These are phyloP conservation scores for Psilocybe cyanescens DNA, from an alignment of 768 basidiomycete species.

Conservation along the genomic window DNA sequence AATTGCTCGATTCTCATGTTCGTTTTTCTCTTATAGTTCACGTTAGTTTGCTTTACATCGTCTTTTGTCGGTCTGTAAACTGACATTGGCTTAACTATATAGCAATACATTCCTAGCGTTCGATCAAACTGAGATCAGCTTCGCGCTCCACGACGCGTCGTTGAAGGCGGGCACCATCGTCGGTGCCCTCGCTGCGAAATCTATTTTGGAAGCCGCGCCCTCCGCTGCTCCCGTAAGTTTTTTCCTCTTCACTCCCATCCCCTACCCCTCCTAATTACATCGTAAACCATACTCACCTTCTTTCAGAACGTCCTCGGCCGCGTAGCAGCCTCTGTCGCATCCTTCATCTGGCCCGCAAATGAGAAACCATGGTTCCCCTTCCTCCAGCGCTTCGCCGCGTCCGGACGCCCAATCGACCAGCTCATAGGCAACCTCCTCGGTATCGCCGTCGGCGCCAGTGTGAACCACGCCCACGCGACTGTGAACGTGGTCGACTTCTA, in stretches of 20 bases:
- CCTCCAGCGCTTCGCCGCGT: constrained; percentile 37
- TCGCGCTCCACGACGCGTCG: constrained; percentile 15
- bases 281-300: not conserved
- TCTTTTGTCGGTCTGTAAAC: no score
- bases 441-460: constrained; percentile 49
- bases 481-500: constrained; percentile 58
- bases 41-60: no score
- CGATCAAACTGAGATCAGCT: constrained; percentile 8
- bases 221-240: constrained; percentile 14
- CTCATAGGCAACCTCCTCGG: constrained; percentile 48
- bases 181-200: constrained; percentile 12
- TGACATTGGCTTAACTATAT: not conserved
- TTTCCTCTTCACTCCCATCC: not conserved
- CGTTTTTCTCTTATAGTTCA: not conserved
- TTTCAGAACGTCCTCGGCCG: constrained; percentile 32
- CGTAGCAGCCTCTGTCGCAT: constrained; percentile 26
- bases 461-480: constrained; percentile 51
- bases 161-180: constrained; percentile 10
- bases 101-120: constrained; percentile 15
- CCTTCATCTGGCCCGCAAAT: constrained; percentile 30
- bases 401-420: constrained; percentile 42
- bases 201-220: constrained; percentile 12
- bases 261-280: no score
- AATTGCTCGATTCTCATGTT: no score
- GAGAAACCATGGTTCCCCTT: constrained; percentile 41